Conservation (phyloP, 371 early-diverging fungal species). For the Mortierella sp. region DNA sequence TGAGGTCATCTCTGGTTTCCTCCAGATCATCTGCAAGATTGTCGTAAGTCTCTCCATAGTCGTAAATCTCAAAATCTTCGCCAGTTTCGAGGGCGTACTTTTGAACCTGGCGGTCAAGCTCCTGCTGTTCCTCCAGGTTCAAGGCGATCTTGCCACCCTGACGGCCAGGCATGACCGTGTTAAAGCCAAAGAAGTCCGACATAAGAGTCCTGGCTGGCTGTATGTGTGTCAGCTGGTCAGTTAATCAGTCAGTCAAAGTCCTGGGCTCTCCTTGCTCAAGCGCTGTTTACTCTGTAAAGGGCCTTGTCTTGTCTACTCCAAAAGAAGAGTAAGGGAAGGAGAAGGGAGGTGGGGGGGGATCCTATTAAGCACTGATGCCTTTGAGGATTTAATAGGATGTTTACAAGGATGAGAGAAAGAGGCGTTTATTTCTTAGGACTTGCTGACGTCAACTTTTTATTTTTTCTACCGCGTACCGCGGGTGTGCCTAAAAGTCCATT, state of each 20-base stretch:
- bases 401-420: not conserved
- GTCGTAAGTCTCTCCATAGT: slow-evolving; percentile 58
- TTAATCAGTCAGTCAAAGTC: not conserved
- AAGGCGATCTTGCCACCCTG: slow-evolving; percentile 59
- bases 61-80: slow-evolving; percentile 59
- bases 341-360: not conserved
- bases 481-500: not conserved
- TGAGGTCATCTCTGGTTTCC: slow-evolving; percentile 83
- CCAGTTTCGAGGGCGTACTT: slow-evolving; percentile 59
- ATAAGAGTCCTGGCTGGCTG: slow-evolving; percentile 13
- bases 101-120: slow-evolving; percentile 62
- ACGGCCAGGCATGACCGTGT: slow-evolving; percentile 71
- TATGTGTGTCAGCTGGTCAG: not conserved
- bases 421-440: too few relatives aligned
- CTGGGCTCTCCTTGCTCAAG: not conserved
- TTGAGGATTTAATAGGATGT: not conserved
- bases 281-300: not conserved
- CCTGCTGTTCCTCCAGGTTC: slow-evolving; percentile 60
- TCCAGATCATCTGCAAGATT: slow-evolving; percentile 65
- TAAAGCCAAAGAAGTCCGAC: slow-evolving; percentile 64
- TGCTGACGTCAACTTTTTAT: slow-evolving; percentile 11
- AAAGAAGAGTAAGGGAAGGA: not conserved
- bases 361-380: slow-evolving; percentile 5
- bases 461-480: not conserved
- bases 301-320: slow-evolving; percentile 1